phyloP scores from a whole-genome alignment of 129 eudicot genomes.

The Flaveria trinervia region DNA sequence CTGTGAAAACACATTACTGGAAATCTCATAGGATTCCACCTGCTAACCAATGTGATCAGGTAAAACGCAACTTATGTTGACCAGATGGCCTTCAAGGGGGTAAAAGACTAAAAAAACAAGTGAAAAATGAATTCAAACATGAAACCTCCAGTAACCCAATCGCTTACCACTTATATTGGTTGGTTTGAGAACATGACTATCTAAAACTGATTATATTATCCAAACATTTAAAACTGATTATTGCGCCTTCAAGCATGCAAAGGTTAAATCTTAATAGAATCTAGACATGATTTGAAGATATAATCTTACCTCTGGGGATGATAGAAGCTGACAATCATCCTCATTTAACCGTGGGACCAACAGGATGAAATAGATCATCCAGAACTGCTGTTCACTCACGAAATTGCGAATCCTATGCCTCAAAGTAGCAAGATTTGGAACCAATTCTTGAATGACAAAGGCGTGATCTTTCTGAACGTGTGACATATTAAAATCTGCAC shows the following conservation, averaged over 20 bases:
- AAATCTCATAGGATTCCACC: no score
- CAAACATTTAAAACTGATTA: not conserved
- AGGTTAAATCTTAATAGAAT: not conserved
- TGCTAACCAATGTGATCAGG: no score
- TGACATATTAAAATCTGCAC: conserved; percentile 62
- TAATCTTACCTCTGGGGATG: conserved; percentile 62
- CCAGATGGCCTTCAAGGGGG: no score
- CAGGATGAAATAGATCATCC: conserved; percentile 75
- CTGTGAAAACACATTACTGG: no score
- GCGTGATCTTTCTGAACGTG: conserved; percentile 64
- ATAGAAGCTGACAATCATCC: conserved; percentile 46
- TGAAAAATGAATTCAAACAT: no score
- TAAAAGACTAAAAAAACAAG: no score
- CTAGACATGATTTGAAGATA: not conserved
- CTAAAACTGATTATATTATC: no score
- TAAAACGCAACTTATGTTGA: no score
- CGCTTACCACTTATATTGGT: no score
- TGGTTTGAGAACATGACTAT: no score
- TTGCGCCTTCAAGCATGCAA: not conserved
- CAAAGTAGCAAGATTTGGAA: conserved; percentile 56
- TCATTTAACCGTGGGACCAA: conserved; percentile 70
- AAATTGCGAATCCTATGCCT: conserved; percentile 44
- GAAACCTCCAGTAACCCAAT: no score
- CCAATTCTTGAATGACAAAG: conserved; percentile 49
- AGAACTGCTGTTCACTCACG: conserved; percentile 54